Conservation (phyloP, 352 stramenopile species). For the Globisporangium sylvaticum region DNA sequence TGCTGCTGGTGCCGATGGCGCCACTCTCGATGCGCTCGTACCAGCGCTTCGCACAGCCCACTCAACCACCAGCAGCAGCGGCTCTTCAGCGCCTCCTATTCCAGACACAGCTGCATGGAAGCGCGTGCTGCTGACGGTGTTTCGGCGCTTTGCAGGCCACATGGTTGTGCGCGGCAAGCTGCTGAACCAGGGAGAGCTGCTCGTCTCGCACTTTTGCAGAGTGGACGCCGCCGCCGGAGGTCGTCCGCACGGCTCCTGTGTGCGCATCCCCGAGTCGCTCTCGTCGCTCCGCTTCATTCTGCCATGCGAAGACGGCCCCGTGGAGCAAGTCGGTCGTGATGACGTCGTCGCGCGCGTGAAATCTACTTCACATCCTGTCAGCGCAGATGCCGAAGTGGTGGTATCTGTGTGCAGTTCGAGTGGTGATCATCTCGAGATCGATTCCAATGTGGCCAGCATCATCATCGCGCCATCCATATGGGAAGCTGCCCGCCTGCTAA, state of each 20-base stretch:
- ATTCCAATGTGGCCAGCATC: background rate
- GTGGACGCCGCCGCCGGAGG: background rate
- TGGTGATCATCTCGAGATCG: background rate
- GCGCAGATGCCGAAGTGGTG: background rate
- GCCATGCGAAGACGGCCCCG: constrained; percentile 13
- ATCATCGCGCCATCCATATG: background rate
- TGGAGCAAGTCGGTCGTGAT: constrained; percentile 11
- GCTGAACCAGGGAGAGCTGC: constrained; percentile 40
- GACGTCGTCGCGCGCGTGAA: constrained; percentile 13
- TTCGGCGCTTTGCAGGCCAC: constrained; percentile 25
- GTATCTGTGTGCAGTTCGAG: background rate
- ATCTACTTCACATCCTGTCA: background rate
- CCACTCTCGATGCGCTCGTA: background rate
- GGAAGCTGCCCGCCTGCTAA: background rate
- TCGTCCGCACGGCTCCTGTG: background rate
- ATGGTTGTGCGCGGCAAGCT: constrained; percentile 35
- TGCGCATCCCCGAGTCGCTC: constrained; percentile 4
- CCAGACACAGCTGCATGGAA: constrained; percentile 7
- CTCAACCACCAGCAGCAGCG: background rate
- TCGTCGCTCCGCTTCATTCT: constrained; percentile 17
- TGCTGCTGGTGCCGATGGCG: background rate
- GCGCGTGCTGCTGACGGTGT: constrained; percentile 20
- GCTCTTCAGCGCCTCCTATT: background rate
- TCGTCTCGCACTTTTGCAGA: constrained; percentile 23
- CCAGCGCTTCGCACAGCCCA: background rate